Evolutionary conservation across 257 asterid species (phyloP), one percentile per base, ranked within the genome.

Genomic region (Cordia subcordata): DNA sequence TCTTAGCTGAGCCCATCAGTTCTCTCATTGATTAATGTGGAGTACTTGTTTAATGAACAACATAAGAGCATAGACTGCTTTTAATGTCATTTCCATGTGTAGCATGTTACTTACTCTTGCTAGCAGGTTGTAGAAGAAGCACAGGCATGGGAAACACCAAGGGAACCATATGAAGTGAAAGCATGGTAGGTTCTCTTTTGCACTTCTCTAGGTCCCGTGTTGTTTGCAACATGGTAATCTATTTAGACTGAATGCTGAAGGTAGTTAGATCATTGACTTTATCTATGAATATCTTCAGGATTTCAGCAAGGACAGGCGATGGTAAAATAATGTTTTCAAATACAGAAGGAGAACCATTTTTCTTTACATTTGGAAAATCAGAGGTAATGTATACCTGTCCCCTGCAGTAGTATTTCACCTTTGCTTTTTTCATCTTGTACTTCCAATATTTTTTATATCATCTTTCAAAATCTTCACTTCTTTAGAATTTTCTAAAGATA

Each of bases 141-240:
- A 53, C 90, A 83, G 58, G 92, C 96, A 57, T 93, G 99, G 99
- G 99, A 93, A 79, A 83, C 87, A 57, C 96, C 99, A 27, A 85
- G 99, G 72, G 97, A 74, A 64, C 99, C 96, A 19, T 93, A 86
- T 75, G 97, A 93, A 83, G 78, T 87, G 47, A 80, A 89, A 80
- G 93, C 87, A 63, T 80, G 97, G 99, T 93, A 89, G 50, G 73
- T 15, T 56, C 49, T 61, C 47, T 8, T 39, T 64, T 21, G 42
- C 65, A n/a, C 4, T 21, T 51, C 47, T 52, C 58, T 60, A 53
- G 17, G 15, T 64, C 70, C 42, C 13, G 58, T 62, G 66, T 55
- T 63, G 10, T 57, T 9, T 33, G 14, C 15, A 22, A 19, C 13
- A 14, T 39, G 15, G 17, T 32, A 68, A 58, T 55, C 52, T 51